Percentiles rank a stretch among this genome's conserved stretches.
phyloP scores from a whole-genome alignment of 257 asterid species.

The Solanum rostratum region DNA sequence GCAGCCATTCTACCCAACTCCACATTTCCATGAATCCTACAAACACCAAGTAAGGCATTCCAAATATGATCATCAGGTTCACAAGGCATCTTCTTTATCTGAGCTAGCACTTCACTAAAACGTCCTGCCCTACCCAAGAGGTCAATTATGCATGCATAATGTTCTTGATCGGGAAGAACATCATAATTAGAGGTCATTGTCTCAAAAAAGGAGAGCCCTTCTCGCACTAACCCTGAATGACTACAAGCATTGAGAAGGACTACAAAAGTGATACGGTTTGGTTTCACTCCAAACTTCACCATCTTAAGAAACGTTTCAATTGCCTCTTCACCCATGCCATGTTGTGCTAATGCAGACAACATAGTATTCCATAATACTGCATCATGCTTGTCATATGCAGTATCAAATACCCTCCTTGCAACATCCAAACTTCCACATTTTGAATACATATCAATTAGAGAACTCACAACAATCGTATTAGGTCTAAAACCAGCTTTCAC shows the following conservation, averaged over 20 bases:
- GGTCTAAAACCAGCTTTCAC: constrained; percentile 35
- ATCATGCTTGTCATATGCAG: constrained; percentile 27
- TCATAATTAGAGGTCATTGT: constrained; percentile 30
- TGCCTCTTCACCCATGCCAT: constrained; percentile 52
- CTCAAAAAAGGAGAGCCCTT: constrained; percentile 41
- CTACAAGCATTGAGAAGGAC: constrained; percentile 56
- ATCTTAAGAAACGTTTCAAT: constrained; percentile 26
- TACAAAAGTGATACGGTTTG: constrained; percentile 43
- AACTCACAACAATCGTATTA: constrained; percentile 41
- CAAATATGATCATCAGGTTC: constrained; percentile 39
- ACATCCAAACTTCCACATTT: constrained; percentile 47
- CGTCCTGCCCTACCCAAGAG: constrained; percentile 44
- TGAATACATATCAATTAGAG: constrained; percentile 69
- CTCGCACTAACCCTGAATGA: constrained; percentile 42
- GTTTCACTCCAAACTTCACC: constrained; percentile 45
- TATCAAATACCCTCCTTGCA: constrained; percentile 36
- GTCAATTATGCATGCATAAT: constrained; percentile 54
- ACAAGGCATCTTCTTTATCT: constrained; percentile 34
- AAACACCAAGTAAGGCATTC: constrained; percentile 50
- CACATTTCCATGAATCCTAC: constrained; percentile 43
- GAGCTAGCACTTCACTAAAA: constrained; percentile 37
- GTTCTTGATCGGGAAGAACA: constrained; percentile 42
- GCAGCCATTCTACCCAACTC: constrained; percentile 39
- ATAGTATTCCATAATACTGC: constrained; percentile 58
- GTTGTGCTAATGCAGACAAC: constrained; percentile 52